These are phyloP conservation scores for Capronia epimyces DNA, from an alignment of 2,329 filamentous ascomycete genomes.

Conservation along the genomic window DNA sequence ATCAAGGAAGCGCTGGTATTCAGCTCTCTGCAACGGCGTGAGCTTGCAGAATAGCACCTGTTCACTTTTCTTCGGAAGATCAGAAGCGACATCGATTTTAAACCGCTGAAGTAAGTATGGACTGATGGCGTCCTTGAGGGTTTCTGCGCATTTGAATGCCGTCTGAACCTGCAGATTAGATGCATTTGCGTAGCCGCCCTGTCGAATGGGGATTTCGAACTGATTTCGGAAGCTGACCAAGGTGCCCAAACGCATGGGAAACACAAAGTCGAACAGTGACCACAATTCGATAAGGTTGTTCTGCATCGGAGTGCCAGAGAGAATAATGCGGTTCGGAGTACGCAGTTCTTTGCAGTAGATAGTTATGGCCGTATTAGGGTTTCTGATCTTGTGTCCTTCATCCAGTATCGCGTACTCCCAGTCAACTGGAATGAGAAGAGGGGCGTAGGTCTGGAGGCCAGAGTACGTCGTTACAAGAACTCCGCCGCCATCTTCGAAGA, in stretches of 20 bases:
- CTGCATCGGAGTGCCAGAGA: conserved; percentile 96
- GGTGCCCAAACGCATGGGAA: conserved; percentile 89
- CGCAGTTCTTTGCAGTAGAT: conserved; percentile 91
- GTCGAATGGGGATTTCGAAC: conserved; percentile 88
- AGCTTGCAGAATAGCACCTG: conserved; percentile 95
- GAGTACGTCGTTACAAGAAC: conserved; percentile 94
- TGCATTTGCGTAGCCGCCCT: conserved; percentile 92
- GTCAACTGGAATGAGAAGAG: conserved; percentile 71
- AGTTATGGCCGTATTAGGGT: conserved; percentile 90
- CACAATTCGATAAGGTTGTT: conserved; percentile 93
- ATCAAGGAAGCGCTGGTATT: conserved; percentile 73
- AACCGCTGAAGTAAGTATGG: conserved; percentile 88
- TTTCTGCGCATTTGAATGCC: conserved; percentile 88
- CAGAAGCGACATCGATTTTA: conserved; percentile 88
- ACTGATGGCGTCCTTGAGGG: conserved; percentile 86
- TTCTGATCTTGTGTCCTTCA: conserved; percentile 96
- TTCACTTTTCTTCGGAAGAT: conserved; percentile 91
- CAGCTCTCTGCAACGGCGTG: conserved; percentile 68
- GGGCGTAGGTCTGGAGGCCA: conserved; percentile 85
- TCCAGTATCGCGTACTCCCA: conserved; percentile 95
- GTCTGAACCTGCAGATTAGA: conserved; percentile 92
- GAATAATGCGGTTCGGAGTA: conserved; percentile 82
- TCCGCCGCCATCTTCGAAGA: conserved; percentile 80
- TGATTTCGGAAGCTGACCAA: conserved; percentile 83
- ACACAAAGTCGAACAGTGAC: conserved; percentile 97